Conservation (phyloP, 2,329 filamentous ascomycete genomes). For the Epichloe gansuensis region DNA sequence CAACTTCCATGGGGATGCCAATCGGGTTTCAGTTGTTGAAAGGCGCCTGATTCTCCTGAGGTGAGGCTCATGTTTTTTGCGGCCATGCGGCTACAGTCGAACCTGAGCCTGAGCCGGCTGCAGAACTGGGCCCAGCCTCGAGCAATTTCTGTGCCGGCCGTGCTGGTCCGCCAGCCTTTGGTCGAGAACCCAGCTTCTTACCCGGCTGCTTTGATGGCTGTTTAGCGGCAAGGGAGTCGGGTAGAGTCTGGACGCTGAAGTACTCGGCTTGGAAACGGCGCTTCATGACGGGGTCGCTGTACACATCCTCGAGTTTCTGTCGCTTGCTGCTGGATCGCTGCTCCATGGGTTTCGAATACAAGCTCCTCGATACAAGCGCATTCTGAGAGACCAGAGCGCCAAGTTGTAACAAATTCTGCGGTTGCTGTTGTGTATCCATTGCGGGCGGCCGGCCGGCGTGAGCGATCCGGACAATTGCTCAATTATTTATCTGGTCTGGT, state of each 20-base stretch:
- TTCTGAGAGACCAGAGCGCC: slow-evolving; percentile 24
- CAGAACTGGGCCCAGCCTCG: slow-evolving; percentile 16
- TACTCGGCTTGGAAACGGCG: slow-evolving; percentile 61
- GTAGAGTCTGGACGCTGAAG: slow-evolving; percentile 62
- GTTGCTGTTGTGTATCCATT: slow-evolving; percentile 23
- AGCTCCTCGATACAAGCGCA: slow-evolving; percentile 19
- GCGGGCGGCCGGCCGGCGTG: background rate
- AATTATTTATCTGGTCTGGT: background rate
- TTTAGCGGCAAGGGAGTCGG: slow-evolving; percentile 66
- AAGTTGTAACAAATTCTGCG: slow-evolving; percentile 22
- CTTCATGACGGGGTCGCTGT: slow-evolving; percentile 23
- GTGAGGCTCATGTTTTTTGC: slow-evolving; percentile 20
- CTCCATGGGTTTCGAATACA: slow-evolving; percentile 19
- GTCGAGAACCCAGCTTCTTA: slow-evolving; percentile 14
- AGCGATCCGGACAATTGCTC: background rate
- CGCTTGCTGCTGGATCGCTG: slow-evolving; percentile 21
- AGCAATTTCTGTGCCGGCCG: slow-evolving; percentile 30
- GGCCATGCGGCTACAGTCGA: background rate
- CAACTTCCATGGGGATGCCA: slow-evolving; percentile 99
- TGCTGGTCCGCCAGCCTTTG: slow-evolving; percentile 32
- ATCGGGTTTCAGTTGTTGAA: slow-evolving; percentile 56
- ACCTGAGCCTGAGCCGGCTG: background rate
- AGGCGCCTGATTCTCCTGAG: slow-evolving; percentile 16
- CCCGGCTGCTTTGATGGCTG: slow-evolving; percentile 41
- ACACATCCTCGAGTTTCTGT: slow-evolving; percentile 24